Percentiles rank a stretch among this genome's conserved stretches.
These are phyloP conservation scores for Pyrus pyrifolia DNA, from an alignment of 306 rosid genomes.

Conservation along the genomic window DNA sequence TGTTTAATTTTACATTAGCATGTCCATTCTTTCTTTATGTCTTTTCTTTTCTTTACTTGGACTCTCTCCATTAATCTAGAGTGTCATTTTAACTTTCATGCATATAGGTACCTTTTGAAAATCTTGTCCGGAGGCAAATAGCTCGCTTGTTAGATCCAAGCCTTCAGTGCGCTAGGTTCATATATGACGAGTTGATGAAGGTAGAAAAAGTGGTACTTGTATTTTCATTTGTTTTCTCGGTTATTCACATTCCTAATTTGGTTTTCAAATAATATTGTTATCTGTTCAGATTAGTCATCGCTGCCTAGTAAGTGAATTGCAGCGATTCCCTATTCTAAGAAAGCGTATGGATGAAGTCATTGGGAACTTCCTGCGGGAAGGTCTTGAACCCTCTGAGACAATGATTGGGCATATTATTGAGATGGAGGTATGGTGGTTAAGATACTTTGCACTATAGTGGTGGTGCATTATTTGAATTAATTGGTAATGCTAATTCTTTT, in stretches of 20 bases:
- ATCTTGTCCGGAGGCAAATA: conserved; percentile 89
- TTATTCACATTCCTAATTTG: not conserved
- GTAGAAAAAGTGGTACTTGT: conserved; percentile 23
- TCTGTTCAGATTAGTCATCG: conserved; percentile 82
- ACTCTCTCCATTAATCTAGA: not conserved
- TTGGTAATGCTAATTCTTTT: not conserved
- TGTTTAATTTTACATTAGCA: not conserved
- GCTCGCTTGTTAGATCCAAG: conserved; percentile 93
- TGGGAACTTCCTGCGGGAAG: conserved; percentile 82
- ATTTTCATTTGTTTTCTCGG: conserved; percentile 3
- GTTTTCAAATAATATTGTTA: conserved; percentile 3
- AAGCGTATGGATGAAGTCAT: conserved; percentile 96
- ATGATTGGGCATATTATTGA: conserved; percentile 93
- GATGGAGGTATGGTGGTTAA: conserved; percentile 66
- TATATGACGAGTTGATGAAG: conserved; percentile 86
- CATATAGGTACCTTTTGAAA: conserved; percentile 87
- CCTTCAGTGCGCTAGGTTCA: conserved; percentile 98
- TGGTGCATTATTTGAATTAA: not conserved
- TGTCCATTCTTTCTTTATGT: not conserved
- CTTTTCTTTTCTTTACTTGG: not conserved
- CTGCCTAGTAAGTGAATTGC: conserved; percentile 80
- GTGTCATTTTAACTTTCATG: conserved; percentile 11
- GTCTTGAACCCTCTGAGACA: conserved; percentile 85
- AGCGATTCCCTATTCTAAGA: conserved; percentile 83
- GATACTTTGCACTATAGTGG: not conserved